Conservation (phyloP, 176 grass and related monocot species). For the Alopecurus myosuroides region DNA sequence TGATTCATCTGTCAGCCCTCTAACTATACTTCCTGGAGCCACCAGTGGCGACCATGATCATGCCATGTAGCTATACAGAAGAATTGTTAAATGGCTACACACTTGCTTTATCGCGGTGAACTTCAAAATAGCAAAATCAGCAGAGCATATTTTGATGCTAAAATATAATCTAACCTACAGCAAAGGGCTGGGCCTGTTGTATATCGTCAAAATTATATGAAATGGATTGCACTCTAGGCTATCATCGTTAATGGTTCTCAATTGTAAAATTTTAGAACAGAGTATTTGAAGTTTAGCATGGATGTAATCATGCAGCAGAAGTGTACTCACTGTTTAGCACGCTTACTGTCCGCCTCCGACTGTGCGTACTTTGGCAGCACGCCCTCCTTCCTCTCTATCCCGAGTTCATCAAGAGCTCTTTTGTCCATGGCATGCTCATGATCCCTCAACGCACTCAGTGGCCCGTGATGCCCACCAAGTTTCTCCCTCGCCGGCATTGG, state of each 20-base stretch:
- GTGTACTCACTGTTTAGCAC: conserved; percentile 81
- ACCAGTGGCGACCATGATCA: not conserved
- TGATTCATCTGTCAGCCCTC: not conserved
- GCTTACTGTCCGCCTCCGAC: conserved; percentile 63
- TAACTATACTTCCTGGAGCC: not conserved
- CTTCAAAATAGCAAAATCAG: not conserved
- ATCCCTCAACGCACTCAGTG: conserved; percentile 17
- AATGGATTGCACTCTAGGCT: not conserved
- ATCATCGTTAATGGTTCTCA: not conserved
- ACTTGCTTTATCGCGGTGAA: not conserved
- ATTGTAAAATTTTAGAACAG: not conserved
- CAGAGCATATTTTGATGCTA: not conserved
- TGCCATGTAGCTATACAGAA: not conserved
- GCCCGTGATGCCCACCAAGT: conserved; percentile 30
- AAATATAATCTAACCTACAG: conserved; percentile 1
- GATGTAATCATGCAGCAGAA: conserved; percentile 16
- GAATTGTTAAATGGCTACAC: not conserved
- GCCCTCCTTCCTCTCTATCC: conserved; percentile 64
- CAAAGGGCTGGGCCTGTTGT: not conserved
- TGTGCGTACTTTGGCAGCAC: conserved; percentile 45
- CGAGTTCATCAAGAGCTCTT: conserved; percentile 42
- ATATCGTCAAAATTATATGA: not conserved
- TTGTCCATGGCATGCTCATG: conserved; percentile 47
- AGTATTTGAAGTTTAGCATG: not conserved
- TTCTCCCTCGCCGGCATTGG: conserved; percentile 50